Evolutionary conservation across 225 moss, liverwort and hornwort genomes (phyloP).

Genomic region (Anthoceros angustus): DNA sequence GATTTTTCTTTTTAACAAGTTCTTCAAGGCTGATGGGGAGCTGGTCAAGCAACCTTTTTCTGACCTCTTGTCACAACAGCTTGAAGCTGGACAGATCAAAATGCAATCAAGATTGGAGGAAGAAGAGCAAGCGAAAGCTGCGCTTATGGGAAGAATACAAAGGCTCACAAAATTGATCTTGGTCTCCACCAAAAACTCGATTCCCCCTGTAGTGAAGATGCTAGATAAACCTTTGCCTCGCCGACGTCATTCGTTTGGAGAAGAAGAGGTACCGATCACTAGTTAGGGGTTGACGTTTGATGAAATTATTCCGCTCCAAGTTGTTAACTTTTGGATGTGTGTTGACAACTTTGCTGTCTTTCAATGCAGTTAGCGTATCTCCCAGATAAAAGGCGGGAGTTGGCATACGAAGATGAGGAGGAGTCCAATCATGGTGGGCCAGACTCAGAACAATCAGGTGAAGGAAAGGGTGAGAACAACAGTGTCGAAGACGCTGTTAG

Average conservation of each 20-base stretch:
- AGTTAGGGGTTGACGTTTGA: background rate
- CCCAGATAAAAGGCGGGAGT: constrained; percentile 86
- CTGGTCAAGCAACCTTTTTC: no score
- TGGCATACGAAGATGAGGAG: constrained; percentile 70
- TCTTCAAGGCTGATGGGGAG: no score
- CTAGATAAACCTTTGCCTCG: constrained; percentile 66
- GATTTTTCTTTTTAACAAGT: no score
- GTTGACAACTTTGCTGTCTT: background rate
- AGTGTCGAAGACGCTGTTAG: constrained; percentile 50
- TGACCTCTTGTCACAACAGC: constrained; percentile 22
- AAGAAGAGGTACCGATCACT: constrained; percentile 60
- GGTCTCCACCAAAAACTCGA: constrained; percentile 86
- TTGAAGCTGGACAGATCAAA: constrained; percentile 94
- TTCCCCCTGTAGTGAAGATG: constrained; percentile 47
- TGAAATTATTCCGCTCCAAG: background rate
- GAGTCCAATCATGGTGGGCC: constrained; percentile 43
- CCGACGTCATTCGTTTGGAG: constrained; percentile 89
- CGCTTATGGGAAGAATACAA: constrained; percentile 96
- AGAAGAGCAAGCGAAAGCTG: constrained; percentile 97
- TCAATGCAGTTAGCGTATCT: constrained; percentile 69
- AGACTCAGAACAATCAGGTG: constrained; percentile 43
- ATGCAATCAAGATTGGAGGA: constrained; percentile 98
- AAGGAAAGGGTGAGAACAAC: constrained; percentile 42
- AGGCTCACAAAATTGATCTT: constrained; percentile 85
- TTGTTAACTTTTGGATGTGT: background rate